Evolutionary conservation across 805 yeast genomes (phyloP).

Genomic region (Candida ascalaphidarum): DNA sequence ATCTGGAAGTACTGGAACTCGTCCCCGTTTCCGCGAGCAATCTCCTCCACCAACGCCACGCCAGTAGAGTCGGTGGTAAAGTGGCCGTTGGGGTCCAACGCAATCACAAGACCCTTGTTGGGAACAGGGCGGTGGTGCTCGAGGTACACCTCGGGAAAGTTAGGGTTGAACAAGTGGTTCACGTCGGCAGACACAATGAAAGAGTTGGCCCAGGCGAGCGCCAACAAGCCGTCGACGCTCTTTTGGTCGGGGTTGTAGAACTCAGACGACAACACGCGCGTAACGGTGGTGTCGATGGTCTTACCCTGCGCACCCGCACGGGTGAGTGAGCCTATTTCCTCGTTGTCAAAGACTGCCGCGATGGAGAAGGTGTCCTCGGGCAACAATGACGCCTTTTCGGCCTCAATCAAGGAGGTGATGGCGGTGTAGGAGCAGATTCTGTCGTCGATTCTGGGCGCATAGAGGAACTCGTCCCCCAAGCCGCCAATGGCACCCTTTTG

Average conservation of each 20-base stretch:
- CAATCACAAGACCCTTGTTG: constrained; percentile 63
- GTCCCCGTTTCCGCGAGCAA: constrained; percentile 60
- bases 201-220: constrained; percentile 59
- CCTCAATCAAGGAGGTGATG: constrained; percentile 44
- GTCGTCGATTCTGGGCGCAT: constrained; percentile 49
- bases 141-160: constrained; percentile 57
- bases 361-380: constrained; percentile 37
- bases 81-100: constrained; percentile 72
- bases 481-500: constrained; percentile 10
- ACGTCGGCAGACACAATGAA: constrained; percentile 81
- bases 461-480: constrained; percentile 7
- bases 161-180: constrained; percentile 74
- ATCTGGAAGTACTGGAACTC: constrained; percentile 75
- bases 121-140: constrained; percentile 77
- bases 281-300: constrained; percentile 54
- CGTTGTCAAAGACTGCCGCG: constrained; percentile 68
- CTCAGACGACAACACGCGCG: constrained; percentile 38
- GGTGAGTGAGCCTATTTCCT: constrained; percentile 75
- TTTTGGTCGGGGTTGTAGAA: constrained; percentile 7
- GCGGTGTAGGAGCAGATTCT: constrained; percentile 77
- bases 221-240: constrained; percentile 18
- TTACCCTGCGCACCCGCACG: constrained; percentile 83
- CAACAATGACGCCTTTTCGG: constrained; percentile 14
- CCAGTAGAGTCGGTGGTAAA: constrained; percentile 80
- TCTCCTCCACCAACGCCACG: constrained; percentile 57